These are phyloP conservation scores for Schizopora paradoxa DNA, from an alignment of 1,284 basidiomycete species.

Conservation along the genomic window DNA sequence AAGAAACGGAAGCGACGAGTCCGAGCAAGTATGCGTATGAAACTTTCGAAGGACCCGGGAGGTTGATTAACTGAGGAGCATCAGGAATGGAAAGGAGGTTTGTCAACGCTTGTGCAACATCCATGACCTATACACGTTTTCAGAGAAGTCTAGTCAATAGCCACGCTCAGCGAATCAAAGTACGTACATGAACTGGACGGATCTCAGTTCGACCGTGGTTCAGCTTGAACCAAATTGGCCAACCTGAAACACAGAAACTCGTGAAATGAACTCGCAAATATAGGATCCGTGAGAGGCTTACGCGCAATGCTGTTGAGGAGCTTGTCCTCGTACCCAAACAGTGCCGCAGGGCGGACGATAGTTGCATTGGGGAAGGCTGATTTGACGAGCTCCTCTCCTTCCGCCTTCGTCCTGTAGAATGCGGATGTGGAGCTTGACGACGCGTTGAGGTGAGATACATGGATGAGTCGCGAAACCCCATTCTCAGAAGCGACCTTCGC, in stretches of 20 bases:
- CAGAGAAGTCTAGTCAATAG: constrained; percentile 1
- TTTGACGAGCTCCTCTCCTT: constrained; percentile 86
- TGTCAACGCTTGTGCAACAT: constrained; percentile 89
- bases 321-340: constrained; percentile 96
- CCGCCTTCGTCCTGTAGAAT: constrained; percentile 87
- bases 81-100: constrained; percentile 67
- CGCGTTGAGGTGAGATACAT: constrained; percentile 96
- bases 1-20: constrained; percentile 78
- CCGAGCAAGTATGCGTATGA: constrained; percentile 83
- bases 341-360: constrained; percentile 79
- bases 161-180: constrained; percentile 1
- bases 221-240: constrained; percentile 93
- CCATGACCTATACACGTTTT: constrained; percentile 61
- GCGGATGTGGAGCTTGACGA: constrained; percentile 71
- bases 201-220: constrained; percentile 85
- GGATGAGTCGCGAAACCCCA: constrained; percentile 85
- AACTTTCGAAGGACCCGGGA: constrained; percentile 87
- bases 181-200: constrained; percentile 86
- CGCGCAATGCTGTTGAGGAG: constrained; percentile 89
- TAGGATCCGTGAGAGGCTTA: constrained; percentile 34
- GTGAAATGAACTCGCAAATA: constrained; percentile 17
- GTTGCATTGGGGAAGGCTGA: constrained; percentile 85
- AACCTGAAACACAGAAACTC: constrained; percentile 49
- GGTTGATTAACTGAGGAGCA: constrained; percentile 66
- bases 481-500: constrained; percentile 75